Conservation (phyloP, 805 yeast species). For the Lipomyces oligophaga region DNA sequence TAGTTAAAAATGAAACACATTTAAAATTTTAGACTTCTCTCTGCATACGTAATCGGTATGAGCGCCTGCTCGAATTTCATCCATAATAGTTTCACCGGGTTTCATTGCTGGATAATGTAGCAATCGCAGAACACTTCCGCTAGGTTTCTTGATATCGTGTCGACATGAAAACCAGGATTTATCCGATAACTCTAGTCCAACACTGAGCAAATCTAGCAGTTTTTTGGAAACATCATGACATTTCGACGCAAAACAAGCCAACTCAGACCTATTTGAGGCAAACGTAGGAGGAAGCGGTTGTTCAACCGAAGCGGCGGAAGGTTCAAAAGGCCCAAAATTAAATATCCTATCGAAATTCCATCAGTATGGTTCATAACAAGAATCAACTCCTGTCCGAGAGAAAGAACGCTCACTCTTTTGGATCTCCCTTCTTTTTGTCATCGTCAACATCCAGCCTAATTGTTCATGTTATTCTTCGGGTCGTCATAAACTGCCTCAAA, state of each 20-base stretch:
- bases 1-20: too few relatives aligned
- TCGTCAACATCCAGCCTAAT: constrained; percentile 36
- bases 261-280: constrained; percentile 42
- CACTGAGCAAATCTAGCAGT: constrained; percentile 55
- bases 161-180: constrained; percentile 59
- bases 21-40: too few relatives aligned
- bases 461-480: background rate
- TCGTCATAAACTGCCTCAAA: background rate
- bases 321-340: constrained; percentile 57
- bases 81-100: constrained; percentile 40
- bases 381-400: constrained; percentile 41
- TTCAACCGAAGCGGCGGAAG: constrained; percentile 36
- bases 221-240: constrained; percentile 49
- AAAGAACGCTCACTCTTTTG: constrained; percentile 37
- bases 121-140: constrained; percentile 67
- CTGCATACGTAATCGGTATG: constrained; percentile 68
- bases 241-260: constrained; percentile 41
- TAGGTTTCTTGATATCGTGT: constrained; percentile 49
- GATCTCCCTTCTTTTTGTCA: constrained; percentile 42
- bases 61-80: constrained; percentile 65
- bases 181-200: constrained; percentile 52
- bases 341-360: constrained; percentile 51
- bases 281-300: constrained; percentile 53
- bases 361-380: background rate
- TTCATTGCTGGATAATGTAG: constrained; percentile 56